phyloP scores from a whole-genome alignment of 2,329 filamentous ascomycete genomes.

The Aureobasidium uvarum region DNA sequence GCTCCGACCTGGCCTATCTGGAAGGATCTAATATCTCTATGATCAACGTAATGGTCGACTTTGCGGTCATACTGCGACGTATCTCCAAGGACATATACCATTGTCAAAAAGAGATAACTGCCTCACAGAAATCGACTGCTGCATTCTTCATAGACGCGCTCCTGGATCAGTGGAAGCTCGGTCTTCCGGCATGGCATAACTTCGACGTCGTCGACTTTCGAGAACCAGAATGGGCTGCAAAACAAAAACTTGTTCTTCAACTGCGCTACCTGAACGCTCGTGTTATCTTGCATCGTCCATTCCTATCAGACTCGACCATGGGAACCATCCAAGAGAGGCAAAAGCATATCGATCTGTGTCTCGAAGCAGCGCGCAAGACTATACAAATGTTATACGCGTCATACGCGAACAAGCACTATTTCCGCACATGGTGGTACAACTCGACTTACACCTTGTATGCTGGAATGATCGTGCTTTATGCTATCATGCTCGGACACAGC shows the following conservation, averaged over 20 bases:
- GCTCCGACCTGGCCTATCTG: background rate
- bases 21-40: constrained; percentile 9
- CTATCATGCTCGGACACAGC: constrained; percentile 30
- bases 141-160: constrained; percentile 27
- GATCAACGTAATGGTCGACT: constrained; percentile 23
- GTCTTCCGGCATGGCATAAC: constrained; percentile 24
- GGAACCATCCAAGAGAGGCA: constrained; percentile 19
- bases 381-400: constrained; percentile 37
- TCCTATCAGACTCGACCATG: constrained; percentile 32
- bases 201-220: constrained; percentile 24
- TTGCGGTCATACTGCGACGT: constrained; percentile 32
- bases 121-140: constrained; percentile 29
- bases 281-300: constrained; percentile 37
- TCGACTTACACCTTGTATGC: constrained; percentile 40
- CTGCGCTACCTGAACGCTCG: constrained; percentile 38
- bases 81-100: constrained; percentile 37
- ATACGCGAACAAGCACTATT: constrained; percentile 37
- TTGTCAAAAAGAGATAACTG: background rate
- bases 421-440: constrained; percentile 40
- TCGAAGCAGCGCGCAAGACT: constrained; percentile 34
- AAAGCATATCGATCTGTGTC: constrained; percentile 35
- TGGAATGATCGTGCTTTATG: constrained; percentile 38
- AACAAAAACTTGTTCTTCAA: constrained; percentile 37
- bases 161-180: constrained; percentile 28
- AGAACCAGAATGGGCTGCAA: constrained; percentile 37